A percentile compares a stretch with the other conserved stretches of the same genome.
These are phyloP conservation scores for Populus tomentosa DNA, from an alignment of 441 rosid species.

Conservation along the genomic window DNA sequence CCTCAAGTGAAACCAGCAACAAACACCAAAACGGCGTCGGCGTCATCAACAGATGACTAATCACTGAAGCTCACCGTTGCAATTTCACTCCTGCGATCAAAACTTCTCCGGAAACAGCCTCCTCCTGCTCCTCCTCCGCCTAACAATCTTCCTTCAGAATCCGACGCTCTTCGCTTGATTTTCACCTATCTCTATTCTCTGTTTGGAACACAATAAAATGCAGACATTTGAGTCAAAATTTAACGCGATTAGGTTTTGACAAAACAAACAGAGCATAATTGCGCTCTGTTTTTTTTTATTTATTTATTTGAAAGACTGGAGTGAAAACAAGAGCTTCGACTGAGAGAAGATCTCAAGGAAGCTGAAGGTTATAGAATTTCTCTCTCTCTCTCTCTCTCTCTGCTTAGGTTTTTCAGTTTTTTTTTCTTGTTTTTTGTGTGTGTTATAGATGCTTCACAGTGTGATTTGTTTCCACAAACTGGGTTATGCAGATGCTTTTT, in stretches of 20 bases:
- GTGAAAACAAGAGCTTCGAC: conserved; percentile 65
- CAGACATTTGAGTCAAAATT: neutral
- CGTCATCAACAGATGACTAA: too few species aligned
- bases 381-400: neutral
- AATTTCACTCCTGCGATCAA: too few species aligned
- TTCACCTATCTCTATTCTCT: conserved; percentile 2
- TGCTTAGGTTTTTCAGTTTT: neutral
- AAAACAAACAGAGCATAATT: neutral
- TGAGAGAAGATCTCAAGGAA: conserved; percentile 67
- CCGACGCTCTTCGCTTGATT: conserved; percentile 61
- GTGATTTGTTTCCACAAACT: conserved; percentile 43
- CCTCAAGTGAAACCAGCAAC: too few species aligned
- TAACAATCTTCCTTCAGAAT: conserved; percentile 19
- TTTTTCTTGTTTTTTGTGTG: neutral
- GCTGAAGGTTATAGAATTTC: conserved; percentile 48
- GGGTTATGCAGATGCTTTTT: conserved; percentile 83
- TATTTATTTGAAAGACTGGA: conserved; percentile 48
- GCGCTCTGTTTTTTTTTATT: neutral
- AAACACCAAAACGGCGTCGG: too few species aligned
- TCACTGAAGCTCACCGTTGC: too few species aligned
- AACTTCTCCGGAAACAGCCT: too few species aligned
- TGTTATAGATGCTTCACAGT: conserved; percentile 43
- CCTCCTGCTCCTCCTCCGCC: conserved; percentile 1
- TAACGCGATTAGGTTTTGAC: neutral
- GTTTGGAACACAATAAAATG: neutral